Evolutionary conservation across 2,329 filamentous ascomycete genomes (phyloP).

Genomic region (Arthrobotrys sinensis): DNA sequence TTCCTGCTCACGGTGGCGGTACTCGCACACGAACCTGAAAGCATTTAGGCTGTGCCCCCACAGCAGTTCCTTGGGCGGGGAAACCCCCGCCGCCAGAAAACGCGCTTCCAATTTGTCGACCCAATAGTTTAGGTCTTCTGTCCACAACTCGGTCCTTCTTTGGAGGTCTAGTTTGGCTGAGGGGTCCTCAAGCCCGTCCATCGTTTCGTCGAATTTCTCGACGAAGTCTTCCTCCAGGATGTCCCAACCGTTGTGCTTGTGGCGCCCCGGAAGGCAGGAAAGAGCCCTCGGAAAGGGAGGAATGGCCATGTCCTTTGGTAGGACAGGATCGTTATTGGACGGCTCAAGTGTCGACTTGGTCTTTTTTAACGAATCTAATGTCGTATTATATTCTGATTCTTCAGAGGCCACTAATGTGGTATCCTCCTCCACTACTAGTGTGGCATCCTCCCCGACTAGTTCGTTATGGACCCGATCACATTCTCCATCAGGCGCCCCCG

Average conservation of each 20-base stretch:
- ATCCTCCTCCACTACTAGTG: not conserved
- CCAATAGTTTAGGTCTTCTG: not conserved
- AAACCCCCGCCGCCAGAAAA: not conserved
- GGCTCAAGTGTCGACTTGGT: not conserved
- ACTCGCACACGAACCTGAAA: not conserved
- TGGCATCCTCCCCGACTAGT: not conserved
- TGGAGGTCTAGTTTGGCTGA: too few relatives aligned
- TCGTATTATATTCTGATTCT: not conserved
- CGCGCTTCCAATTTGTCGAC: not conserved
- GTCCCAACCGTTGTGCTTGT: too few relatives aligned
- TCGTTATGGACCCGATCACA: not conserved
- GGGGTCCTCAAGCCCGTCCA: too few relatives aligned
- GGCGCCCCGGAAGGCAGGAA: not conserved
- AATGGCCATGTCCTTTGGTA: not conserved
- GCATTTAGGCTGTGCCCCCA: not conserved
- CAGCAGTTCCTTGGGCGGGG: not conserved
- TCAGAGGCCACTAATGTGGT: not conserved
- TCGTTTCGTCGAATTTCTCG: too few relatives aligned
- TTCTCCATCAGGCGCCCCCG: not conserved
- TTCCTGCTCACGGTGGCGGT: not conserved
- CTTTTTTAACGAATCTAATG: constrained; percentile 9
- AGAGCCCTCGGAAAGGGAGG: not conserved
- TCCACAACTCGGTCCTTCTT: too few relatives aligned
- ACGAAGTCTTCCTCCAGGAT: too few relatives aligned
- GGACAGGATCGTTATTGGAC: not conserved